Percentiles rank a stretch among this genome's conserved stretches.
phyloP scores from a whole-genome alignment of 2,329 filamentous ascomycete genomes.

The Fusarium tricinctum region DNA sequence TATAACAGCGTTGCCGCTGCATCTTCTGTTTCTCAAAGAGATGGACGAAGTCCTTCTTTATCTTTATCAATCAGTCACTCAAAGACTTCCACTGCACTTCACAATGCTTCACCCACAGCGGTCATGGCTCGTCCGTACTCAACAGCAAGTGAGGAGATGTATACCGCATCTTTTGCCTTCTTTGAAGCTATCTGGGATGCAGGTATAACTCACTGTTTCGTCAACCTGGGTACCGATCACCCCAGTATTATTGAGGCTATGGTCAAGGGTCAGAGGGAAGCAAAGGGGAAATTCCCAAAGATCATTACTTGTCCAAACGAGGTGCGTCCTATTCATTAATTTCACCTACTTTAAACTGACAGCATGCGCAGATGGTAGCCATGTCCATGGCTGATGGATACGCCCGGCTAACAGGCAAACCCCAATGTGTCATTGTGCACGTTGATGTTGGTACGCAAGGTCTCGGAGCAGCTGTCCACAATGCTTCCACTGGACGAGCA shows the following conservation, averaged over 20 bases:
- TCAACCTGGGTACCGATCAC: constrained; percentile 79
- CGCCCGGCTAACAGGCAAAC: constrained; percentile 77
- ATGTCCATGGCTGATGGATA: constrained; percentile 89
- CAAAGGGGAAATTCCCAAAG: constrained; percentile 73
- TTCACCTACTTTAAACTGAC: constrained; percentile 12
- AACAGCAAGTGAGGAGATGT: constrained; percentile 59
- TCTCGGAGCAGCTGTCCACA: constrained; percentile 82
- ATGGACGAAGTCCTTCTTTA: neutral
- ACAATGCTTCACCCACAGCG: constrained; percentile 23
- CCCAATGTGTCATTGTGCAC: constrained; percentile 83
- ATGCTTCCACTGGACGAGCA: constrained; percentile 79
- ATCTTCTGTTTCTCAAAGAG: constrained; percentile 29
- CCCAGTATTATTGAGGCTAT: constrained; percentile 86
- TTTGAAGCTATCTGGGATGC: constrained; percentile 85
- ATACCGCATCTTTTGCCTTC: constrained; percentile 85
- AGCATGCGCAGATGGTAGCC: constrained; percentile 76
- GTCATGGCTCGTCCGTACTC: constrained; percentile 43
- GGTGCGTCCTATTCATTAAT: constrained; percentile 58
- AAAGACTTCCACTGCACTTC: constrained; percentile 23
- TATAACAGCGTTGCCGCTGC: constrained; percentile 38
- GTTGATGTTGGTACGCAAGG: constrained; percentile 87
- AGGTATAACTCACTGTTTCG: constrained; percentile 70
- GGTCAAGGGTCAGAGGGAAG: constrained; percentile 79
- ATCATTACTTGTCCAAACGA: constrained; percentile 87
- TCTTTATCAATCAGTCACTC: constrained; percentile 20